These are phyloP conservation scores for Corymbia citriodora DNA, from an alignment of 441 rosid species.

Conservation along the genomic window DNA sequence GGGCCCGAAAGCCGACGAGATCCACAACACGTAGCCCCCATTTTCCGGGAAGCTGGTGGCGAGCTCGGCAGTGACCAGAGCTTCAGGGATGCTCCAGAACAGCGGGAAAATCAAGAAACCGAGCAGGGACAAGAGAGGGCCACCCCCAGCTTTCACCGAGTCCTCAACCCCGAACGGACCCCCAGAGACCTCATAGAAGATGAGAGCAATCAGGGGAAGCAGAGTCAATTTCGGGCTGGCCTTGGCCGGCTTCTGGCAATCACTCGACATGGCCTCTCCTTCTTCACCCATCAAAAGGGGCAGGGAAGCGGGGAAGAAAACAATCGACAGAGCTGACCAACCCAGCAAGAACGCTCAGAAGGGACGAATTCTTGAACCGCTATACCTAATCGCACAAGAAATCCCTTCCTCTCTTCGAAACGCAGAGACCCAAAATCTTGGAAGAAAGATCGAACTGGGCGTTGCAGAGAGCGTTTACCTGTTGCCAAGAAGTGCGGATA, in stretches of 20 bases:
- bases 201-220: constrained; percentile 76
- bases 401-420: background rate
- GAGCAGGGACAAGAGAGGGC: constrained; percentile 74
- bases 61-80: constrained; percentile 90
- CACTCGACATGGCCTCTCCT: constrained; percentile 32
- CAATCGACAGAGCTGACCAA: background rate
- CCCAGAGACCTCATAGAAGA: constrained; percentile 89
- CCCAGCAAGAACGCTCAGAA: background rate
- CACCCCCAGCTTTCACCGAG: constrained; percentile 82
- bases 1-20: constrained; percentile 87
- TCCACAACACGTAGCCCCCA: constrained; percentile 93
- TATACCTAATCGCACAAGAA: background rate
- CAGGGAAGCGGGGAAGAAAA: background rate
- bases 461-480: background rate
- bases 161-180: constrained; percentile 98
- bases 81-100: constrained; percentile 92
- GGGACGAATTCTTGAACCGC: background rate
- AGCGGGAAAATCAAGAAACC: constrained; percentile 85
- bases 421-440: constrained; percentile 6
- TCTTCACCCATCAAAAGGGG: constrained; percentile 64
- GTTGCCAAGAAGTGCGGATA: background rate
- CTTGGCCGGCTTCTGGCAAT: constrained; percentile 22
- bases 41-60: constrained; percentile 92
- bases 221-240: constrained; percentile 61
- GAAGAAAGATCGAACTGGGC: background rate